A percentile compares a stretch with the other conserved stretches of the same genome.
phyloP scores from a whole-genome alignment of 2,329 filamentous ascomycete genomes.

The Trichoderma afroharzianum region DNA sequence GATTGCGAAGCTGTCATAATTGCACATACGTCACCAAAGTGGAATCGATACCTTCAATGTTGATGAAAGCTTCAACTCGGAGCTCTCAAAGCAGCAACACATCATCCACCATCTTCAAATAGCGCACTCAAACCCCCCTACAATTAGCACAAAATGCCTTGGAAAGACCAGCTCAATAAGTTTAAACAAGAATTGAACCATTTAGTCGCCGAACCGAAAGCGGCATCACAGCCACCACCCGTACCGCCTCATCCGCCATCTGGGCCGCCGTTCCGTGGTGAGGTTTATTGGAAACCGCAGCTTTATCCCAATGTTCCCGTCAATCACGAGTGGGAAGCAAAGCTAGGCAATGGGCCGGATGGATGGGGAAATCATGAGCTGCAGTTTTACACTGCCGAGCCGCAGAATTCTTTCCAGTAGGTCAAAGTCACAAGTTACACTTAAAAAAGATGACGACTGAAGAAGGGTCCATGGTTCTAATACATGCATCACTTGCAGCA shows the following conservation, averaged over 20 bases:
- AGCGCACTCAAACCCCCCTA: not conserved
- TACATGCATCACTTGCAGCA: constrained; percentile 30
- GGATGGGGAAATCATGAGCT: constrained; percentile 62
- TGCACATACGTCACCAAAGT: not conserved
- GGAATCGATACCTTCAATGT: not conserved
- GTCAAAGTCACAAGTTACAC: not conserved
- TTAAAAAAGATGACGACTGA: not conserved
- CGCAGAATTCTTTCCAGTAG: constrained; percentile 51
- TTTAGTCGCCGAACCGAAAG: constrained; percentile 30
- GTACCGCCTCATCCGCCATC: constrained; percentile 21
- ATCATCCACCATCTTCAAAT: not conserved
- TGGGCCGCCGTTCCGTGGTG: constrained; percentile 17
- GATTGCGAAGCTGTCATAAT: not conserved
- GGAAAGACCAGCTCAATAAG: constrained; percentile 38
- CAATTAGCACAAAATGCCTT: constrained; percentile 27
- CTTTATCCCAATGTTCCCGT: constrained; percentile 47
- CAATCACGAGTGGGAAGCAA: constrained; percentile 50
- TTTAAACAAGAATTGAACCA: constrained; percentile 38
- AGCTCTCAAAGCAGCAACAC: not conserved
- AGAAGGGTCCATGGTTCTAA: not conserved
- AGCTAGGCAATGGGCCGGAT: constrained; percentile 52
- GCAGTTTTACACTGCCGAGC: constrained; percentile 51
- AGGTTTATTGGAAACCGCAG: constrained; percentile 50
- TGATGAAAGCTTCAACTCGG: not conserved
- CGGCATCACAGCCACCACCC: constrained; percentile 17